Conservation (phyloP, 495 filamentous ascomycete genomes). For the Penicillium psychrofluorescens region DNA sequence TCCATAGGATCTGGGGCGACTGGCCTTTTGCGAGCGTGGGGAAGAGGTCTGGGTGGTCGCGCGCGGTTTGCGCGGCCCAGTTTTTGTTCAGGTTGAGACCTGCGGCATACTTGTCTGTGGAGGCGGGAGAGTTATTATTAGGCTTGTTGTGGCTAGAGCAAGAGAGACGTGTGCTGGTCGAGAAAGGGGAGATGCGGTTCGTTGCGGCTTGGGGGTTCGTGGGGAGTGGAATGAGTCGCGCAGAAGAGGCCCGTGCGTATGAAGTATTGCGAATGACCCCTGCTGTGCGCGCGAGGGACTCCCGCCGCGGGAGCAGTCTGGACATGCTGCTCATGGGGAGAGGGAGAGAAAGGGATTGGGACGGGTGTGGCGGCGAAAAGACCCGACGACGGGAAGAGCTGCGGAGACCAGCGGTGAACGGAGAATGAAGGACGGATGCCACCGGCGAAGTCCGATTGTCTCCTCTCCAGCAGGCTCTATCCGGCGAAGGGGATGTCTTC, state of each 20-base stretch:
- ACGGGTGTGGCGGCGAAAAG: neutral
- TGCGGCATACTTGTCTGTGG: conserved; percentile 24
- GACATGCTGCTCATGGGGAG: conserved; percentile 16
- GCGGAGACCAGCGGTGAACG: neutral
- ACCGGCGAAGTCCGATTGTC: no score
- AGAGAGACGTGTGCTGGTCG: conserved; percentile 14
- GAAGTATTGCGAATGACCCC: neutral
- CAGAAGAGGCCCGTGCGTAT: neutral
- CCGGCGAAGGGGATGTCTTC: no score
- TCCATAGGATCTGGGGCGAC: conserved; percentile 74
- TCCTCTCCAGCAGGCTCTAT: no score
- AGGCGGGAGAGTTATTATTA: neutral
- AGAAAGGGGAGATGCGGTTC: conserved; percentile 7
- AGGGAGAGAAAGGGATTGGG: conserved; percentile 7
- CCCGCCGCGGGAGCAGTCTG: conserved; percentile 14
- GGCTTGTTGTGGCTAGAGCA: conserved; percentile 12
- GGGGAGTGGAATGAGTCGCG: neutral
- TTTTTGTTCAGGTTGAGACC: conserved; percentile 51
- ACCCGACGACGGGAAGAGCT: neutral
- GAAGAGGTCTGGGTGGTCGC: conserved; percentile 67
- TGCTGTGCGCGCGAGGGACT: conserved; percentile 7
- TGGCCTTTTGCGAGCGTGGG: conserved; percentile 61
- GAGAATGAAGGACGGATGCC: no score
- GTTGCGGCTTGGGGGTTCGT: neutral
- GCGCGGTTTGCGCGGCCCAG: conserved; percentile 59